A percentile compares a stretch with the other conserved stretches of the same genome.
phyloP scores from a whole-genome alignment of 1,139 yeast species.

The Saccharomyces hybrid region DNA sequence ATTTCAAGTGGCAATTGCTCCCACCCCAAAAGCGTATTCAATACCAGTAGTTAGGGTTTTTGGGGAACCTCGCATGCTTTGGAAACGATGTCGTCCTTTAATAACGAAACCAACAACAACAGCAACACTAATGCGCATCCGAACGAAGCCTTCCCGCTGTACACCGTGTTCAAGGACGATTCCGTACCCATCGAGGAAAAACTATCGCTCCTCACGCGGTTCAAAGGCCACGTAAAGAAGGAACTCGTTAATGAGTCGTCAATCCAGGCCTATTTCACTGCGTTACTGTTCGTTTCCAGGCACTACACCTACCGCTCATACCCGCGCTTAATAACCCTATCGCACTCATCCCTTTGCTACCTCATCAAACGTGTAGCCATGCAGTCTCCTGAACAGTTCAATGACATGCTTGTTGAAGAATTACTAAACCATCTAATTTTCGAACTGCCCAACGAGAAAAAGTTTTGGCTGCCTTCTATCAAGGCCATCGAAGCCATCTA shows the following conservation, averaged over 20 bases:
- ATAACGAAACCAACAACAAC: neutral
- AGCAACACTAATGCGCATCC: conserved; percentile 5
- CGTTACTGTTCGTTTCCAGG: conserved; percentile 35
- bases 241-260: conserved; percentile 50
- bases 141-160: conserved; percentile 2
- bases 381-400: conserved; percentile 56
- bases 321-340: conserved; percentile 34
- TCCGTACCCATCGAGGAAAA: conserved; percentile 29
- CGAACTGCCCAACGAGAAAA: conserved; percentile 15
- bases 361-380: conserved; percentile 66
- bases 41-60: neutral
- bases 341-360: conserved; percentile 68
- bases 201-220: conserved; percentile 39
- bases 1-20: neutral
- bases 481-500: conserved; percentile 29
- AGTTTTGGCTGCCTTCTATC: conserved; percentile 26
- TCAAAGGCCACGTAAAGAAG: conserved; percentile 64
- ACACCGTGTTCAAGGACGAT: conserved; percentile 7
- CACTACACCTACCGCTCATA: conserved; percentile 29
- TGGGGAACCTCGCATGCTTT: neutral
- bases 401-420: conserved; percentile 22
- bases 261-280: conserved; percentile 51
- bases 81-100: neutral
- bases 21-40: neutral
- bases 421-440: conserved; percentile 24